Evolutionary conservation across 2,329 filamentous ascomycete genomes (phyloP).

Genomic region (Trichoderma koningii): DNA sequence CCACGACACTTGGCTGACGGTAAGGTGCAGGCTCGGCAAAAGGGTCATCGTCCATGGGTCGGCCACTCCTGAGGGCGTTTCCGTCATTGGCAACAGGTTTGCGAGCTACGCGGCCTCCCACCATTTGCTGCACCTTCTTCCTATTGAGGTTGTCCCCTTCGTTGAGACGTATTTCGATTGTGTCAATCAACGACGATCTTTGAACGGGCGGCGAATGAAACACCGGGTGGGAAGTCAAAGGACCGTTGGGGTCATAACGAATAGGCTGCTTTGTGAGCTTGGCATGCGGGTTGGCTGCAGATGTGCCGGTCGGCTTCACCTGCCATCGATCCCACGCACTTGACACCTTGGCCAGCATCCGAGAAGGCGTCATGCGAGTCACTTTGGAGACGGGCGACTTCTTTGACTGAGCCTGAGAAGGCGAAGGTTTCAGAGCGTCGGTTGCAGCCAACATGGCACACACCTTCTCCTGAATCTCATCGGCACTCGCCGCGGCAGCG

Average conservation of each 20-base stretch:
- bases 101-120: conserved; percentile 36
- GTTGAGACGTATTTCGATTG: conserved; percentile 40
- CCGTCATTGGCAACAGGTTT: conserved; percentile 38
- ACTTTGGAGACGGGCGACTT: conserved; percentile 33
- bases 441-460: conserved; percentile 43
- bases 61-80: conserved; percentile 35
- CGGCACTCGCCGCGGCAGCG: conserved; percentile 23
- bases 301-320: conserved; percentile 34
- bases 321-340: conserved; percentile 40
- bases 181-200: conserved; percentile 34
- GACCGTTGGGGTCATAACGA: conserved; percentile 9
- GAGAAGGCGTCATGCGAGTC: conserved; percentile 37
- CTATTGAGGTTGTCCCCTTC: conserved; percentile 42
- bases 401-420: conserved; percentile 25
- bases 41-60: conserved; percentile 38
- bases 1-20: neutral
- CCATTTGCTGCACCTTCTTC: conserved; percentile 40
- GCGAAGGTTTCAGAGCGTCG: conserved; percentile 39
- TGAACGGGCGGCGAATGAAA: neutral
- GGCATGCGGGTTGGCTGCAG: conserved; percentile 20
- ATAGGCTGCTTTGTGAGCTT: conserved; percentile 27
- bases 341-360: conserved; percentile 41
- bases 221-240: conserved; percentile 6
- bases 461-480: conserved; percentile 41
- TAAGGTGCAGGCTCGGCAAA: conserved; percentile 33